These are phyloP conservation scores for Globomyces sp. DNA, from an alignment of 371 early-diverging fungal genomes.

Conservation along the genomic window DNA sequence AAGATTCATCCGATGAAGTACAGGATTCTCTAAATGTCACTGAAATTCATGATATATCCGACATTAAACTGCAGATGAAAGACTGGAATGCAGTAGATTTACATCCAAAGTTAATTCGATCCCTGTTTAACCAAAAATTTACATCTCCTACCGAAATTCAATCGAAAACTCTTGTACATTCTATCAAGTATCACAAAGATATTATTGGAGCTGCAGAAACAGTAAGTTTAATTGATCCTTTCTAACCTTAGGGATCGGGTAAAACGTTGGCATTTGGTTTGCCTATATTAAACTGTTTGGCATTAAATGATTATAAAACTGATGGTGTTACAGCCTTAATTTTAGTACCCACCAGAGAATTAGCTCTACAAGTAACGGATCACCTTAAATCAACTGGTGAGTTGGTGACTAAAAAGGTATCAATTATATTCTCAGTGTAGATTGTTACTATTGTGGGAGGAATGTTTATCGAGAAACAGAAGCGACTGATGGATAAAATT, in stretches of 20 bases:
- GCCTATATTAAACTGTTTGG: slow-evolving; percentile 52
- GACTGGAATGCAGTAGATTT: slow-evolving; percentile 47
- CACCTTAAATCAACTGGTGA: slow-evolving; percentile 31
- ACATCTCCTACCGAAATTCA: slow-evolving; percentile 93
- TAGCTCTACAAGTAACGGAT: slow-evolving; percentile 59
- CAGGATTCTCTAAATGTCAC: no score
- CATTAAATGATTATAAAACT: slow-evolving; percentile 7
- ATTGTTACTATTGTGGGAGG: slow-evolving; percentile 83
- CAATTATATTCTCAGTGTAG: no score
- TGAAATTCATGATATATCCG: no score
- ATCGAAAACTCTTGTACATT: slow-evolving; percentile 71
- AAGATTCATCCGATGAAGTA: slow-evolving; percentile 13
- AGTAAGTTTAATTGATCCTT: slow-evolving; percentile 32
- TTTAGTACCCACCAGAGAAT: slow-evolving; percentile 61
- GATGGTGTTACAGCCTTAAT: slow-evolving; percentile 32
- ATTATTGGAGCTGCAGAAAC: slow-evolving; percentile 98
- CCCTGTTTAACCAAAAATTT: slow-evolving; percentile 70
- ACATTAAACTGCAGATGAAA: no score
- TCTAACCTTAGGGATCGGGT: slow-evolving; percentile 60
- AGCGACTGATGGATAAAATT: slow-evolving; percentile 62
- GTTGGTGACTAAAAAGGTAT: slow-evolving; percentile 34
- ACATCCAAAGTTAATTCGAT: slow-evolving; percentile 57
- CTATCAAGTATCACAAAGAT: slow-evolving; percentile 73
- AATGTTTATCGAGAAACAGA: slow-evolving; percentile 89
- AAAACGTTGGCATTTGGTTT: slow-evolving; percentile 69